phyloP scores from a whole-genome alignment of 306 rosid genomes.

The Pterocarpus macrocarpus region DNA sequence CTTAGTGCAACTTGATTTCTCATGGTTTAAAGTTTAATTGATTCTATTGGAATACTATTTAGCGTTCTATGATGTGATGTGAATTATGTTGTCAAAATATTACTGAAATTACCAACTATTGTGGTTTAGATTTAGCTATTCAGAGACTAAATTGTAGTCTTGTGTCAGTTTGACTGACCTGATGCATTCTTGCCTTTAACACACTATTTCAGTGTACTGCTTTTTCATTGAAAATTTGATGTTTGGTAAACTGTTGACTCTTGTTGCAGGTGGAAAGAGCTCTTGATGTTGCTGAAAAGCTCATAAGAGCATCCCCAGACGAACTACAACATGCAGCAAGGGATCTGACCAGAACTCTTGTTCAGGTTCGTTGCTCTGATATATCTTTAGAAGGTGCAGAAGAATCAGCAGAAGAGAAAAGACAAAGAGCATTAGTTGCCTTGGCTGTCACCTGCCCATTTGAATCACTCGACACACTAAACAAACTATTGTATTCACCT shows the following conservation, averaged over 20 bases:
- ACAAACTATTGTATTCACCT: slow-evolving; percentile 88
- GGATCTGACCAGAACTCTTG: slow-evolving; percentile 83
- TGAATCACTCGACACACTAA: slow-evolving; percentile 76
- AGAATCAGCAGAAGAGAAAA: slow-evolving; percentile 84
- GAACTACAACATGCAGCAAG: slow-evolving; percentile 83
- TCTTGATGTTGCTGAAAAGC: slow-evolving; percentile 84
- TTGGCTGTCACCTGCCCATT: slow-evolving; percentile 76
- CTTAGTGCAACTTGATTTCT: slow-evolving; percentile 38
- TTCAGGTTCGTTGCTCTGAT: slow-evolving; percentile 94
- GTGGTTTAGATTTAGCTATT: slow-evolving; percentile 37
- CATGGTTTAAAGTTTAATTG: slow-evolving; percentile 11
- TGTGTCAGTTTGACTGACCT: slow-evolving; percentile 25
- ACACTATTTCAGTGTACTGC: slow-evolving; percentile 20
- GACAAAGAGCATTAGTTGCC: slow-evolving; percentile 87
- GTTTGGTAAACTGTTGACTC: slow-evolving; percentile 28
- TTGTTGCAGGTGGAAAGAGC: slow-evolving; percentile 84
- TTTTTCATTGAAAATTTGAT: slow-evolving; percentile 32
- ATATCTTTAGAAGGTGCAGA: slow-evolving; percentile 92
- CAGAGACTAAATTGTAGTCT: slow-evolving; percentile 30
- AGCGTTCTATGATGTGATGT: not conserved
- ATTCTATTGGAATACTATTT: not conserved
- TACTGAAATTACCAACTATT: slow-evolving; percentile 37
- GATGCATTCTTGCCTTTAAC: slow-evolving; percentile 28
- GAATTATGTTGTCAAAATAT: slow-evolving; percentile 9
- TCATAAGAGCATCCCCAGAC: slow-evolving; percentile 91